These are phyloP conservation scores for Sambucus nigra DNA, from an alignment of 129 eudicot genomes.

Conservation along the genomic window DNA sequence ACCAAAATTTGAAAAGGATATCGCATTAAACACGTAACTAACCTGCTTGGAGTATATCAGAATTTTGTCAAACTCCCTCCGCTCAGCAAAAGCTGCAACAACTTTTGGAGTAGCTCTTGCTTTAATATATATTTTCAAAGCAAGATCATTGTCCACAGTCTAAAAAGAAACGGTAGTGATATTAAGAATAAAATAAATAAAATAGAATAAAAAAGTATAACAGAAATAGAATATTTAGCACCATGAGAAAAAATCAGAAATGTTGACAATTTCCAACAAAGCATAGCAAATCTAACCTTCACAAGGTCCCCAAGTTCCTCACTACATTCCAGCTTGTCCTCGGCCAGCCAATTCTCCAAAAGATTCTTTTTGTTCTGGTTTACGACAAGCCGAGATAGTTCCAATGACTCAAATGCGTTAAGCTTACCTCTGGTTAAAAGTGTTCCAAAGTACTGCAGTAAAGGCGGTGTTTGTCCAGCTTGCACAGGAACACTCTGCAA, in stretches of 20 bases:
- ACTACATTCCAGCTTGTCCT: constrained; percentile 93
- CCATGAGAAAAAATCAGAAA: background rate
- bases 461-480: constrained; percentile 97
- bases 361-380: constrained; percentile 95
- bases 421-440: constrained; percentile 85
- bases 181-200: background rate
- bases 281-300: constrained; percentile 38
- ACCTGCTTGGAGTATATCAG: constrained; percentile 98
- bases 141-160: constrained; percentile 99
- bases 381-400: constrained; percentile 91
- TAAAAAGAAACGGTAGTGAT: constrained; percentile 23
- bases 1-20: background rate
- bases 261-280: background rate
- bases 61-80: constrained; percentile 95
- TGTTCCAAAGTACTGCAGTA: constrained; percentile 94
- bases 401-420: constrained; percentile 93
- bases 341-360: constrained; percentile 95
- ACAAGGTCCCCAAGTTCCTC: constrained; percentile 99
- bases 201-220: no score
- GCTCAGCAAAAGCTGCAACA: constrained; percentile 98
- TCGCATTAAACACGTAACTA: constrained; percentile 6
- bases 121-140: constrained; percentile 83
- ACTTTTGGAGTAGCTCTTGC: constrained; percentile 99
- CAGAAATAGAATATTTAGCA: background rate
- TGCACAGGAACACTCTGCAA: constrained; percentile 99